phyloP scores from a whole-genome alignment of 2,329 filamentous ascomycete genomes.

The Elsinoe ampelina region DNA sequence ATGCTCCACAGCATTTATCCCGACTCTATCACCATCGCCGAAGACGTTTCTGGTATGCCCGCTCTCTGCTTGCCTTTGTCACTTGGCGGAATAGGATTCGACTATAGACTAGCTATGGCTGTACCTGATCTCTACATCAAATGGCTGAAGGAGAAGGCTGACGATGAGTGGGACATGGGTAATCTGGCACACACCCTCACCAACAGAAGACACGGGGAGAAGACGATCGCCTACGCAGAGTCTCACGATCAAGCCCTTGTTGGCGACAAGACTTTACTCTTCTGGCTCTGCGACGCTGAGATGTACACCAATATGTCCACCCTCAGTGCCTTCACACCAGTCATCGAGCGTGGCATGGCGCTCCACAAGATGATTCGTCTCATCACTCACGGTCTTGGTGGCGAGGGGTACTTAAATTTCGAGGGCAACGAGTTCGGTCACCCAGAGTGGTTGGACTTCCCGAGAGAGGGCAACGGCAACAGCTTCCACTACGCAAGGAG shows the following conservation, averaged over 20 bases:
- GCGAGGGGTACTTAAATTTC: slow-evolving; percentile 96
- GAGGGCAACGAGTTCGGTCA: slow-evolving; percentile 98
- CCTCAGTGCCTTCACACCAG: slow-evolving; percentile 70
- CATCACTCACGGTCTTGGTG: slow-evolving; percentile 80
- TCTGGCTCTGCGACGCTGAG: slow-evolving; percentile 96
- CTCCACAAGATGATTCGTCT: slow-evolving; percentile 97
- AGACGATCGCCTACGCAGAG: slow-evolving; percentile 96
- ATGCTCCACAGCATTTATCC: slow-evolving; percentile 89
- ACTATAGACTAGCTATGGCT: slow-evolving; percentile 95
- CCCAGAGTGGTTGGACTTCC: slow-evolving; percentile 98
- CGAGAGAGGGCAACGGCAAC: slow-evolving; percentile 59
- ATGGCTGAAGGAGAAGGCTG: slow-evolving; percentile 84
- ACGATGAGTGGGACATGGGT: slow-evolving; percentile 84
- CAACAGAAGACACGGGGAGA: slow-evolving; percentile 89
- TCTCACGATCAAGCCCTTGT: slow-evolving; percentile 96
- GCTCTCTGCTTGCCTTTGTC: slow-evolving; percentile 81
- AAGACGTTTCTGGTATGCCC: slow-evolving; percentile 98
- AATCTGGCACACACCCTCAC: slow-evolving; percentile 79
- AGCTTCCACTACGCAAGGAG: slow-evolving; percentile 46
- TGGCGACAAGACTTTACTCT: slow-evolving; percentile 92
- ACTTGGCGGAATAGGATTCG: slow-evolving; percentile 87
- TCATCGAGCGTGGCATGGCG: slow-evolving; percentile 83
- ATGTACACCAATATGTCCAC: slow-evolving; percentile 97
- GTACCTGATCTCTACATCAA: slow-evolving; percentile 99
- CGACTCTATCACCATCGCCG: slow-evolving; percentile 79